These are phyloP conservation scores for Tricholomella constricta DNA, from an alignment of 768 basidiomycete species.

Conservation along the genomic window DNA sequence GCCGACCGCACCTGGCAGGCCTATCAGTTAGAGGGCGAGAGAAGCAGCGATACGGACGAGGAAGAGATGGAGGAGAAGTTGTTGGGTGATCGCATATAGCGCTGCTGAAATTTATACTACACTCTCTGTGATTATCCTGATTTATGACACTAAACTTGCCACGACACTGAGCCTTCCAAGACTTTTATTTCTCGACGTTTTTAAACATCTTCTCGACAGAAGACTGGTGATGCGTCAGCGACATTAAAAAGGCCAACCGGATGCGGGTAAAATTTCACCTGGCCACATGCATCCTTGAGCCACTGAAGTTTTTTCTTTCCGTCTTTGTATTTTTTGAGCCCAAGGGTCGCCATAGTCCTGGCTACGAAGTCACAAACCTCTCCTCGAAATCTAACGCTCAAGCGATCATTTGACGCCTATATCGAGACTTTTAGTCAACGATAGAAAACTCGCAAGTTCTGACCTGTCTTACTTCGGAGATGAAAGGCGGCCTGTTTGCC, in stretches of 20 bases:
- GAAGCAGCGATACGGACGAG: slow-evolving; percentile 48
- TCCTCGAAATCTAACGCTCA: slow-evolving; percentile 48
- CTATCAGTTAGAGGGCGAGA: slow-evolving; percentile 51
- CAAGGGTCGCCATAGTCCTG: slow-evolving; percentile 41
- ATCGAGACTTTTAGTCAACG: not conserved
- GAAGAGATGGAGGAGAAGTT: slow-evolving; percentile 60
- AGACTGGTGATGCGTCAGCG: slow-evolving; percentile 1
- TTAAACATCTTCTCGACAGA: slow-evolving; percentile 14
- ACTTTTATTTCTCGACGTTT: not conserved
- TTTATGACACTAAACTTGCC: no score
- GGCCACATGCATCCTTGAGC: slow-evolving; percentile 58
- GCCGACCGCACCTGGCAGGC: slow-evolving; percentile 65
- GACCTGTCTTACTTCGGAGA: slow-evolving; percentile 5
- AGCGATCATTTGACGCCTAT: slow-evolving; percentile 26
- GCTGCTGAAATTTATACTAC: slow-evolving; percentile 1
- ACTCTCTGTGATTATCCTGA: not conserved
- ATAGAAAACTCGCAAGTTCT: not conserved
- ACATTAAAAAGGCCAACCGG: not conserved
- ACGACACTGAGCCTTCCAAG: not conserved
- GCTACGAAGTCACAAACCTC: slow-evolving; percentile 55
- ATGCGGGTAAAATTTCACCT: slow-evolving; percentile 33
- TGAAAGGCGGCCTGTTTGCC: not conserved
- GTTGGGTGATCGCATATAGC: slow-evolving; percentile 28
- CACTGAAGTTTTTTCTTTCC: slow-evolving; percentile 50
- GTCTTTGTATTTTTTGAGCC: slow-evolving; percentile 31